These are phyloP conservation scores for Fusarium udum DNA, from an alignment of 2,329 filamentous ascomycete genomes.

Conservation along the genomic window DNA sequence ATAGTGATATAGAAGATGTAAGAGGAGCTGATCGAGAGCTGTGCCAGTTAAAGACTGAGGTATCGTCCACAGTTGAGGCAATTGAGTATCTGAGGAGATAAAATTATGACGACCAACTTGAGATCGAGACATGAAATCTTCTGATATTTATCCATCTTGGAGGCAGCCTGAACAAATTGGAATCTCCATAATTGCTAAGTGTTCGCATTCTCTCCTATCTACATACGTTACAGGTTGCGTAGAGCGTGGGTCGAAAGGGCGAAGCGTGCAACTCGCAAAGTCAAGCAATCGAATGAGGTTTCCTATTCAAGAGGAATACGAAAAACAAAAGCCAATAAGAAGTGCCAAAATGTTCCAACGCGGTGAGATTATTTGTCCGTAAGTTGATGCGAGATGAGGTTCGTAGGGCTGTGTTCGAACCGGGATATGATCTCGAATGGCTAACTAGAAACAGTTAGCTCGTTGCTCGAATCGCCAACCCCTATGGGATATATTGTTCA, in stretches of 20 bases:
- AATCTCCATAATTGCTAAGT: neutral
- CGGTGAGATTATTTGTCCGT: constrained; percentile 13
- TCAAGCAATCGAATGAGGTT: constrained; percentile 33
- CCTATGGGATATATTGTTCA: neutral
- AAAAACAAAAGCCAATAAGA: constrained; percentile 9
- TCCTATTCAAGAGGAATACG: constrained; percentile 17
- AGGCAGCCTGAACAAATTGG: neutral
- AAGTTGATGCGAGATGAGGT: constrained; percentile 9
- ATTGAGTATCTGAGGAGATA: neutral
- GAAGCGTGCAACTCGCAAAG: neutral
- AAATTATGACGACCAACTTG: neutral
- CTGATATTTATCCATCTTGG: constrained; percentile 16
- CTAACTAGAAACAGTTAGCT: constrained; percentile 5
- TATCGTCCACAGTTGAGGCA: neutral
- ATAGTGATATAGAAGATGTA: neutral
- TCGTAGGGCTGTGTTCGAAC: constrained; percentile 33
- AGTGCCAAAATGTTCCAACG: neutral
- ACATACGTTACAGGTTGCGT: neutral
- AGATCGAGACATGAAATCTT: neutral
- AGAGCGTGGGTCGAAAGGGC: neutral
- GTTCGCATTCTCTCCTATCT: neutral
- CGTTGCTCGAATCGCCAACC: constrained; percentile 6
- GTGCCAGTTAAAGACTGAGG: neutral
- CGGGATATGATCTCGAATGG: constrained; percentile 25
- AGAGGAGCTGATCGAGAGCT: neutral